phyloP scores from a whole-genome alignment of 2,329 filamentous ascomycete species.

The Fusarium albidum region DNA sequence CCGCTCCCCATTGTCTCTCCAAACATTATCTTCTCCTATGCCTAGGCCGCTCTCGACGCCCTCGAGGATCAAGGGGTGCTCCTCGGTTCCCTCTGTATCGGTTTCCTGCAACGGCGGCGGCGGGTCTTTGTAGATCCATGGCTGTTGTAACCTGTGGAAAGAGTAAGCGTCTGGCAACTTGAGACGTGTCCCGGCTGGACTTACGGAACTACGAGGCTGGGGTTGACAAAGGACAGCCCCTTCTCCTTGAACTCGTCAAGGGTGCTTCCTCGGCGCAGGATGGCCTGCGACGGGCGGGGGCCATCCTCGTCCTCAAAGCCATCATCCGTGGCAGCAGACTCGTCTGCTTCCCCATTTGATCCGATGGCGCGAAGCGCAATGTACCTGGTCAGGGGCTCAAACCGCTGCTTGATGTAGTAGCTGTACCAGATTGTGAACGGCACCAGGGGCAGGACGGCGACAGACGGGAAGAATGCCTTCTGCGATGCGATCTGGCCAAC shows the following conservation, averaged over 20 bases:
- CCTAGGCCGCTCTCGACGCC: constrained; percentile 48
- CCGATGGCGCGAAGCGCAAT: constrained; percentile 90
- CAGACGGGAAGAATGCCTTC: constrained; percentile 75
- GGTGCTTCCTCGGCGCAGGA: constrained; percentile 66
- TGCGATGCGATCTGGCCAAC: constrained; percentile 83
- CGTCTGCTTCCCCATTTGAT: constrained; percentile 55
- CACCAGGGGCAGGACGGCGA: constrained; percentile 79
- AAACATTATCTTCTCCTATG: constrained; percentile 51
- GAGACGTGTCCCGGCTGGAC: constrained; percentile 42
- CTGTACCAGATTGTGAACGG: constrained; percentile 88
- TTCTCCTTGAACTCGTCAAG: constrained; percentile 77
- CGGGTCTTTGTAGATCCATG: constrained; percentile 72
- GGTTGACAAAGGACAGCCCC: constrained; percentile 77
- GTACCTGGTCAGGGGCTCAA: constrained; percentile 88
- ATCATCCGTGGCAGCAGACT: constrained; percentile 48
- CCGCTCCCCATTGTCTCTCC: constrained; percentile 41
- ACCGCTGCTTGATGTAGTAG: constrained; percentile 81
- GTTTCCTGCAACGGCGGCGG: constrained; percentile 49
- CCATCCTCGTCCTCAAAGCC: constrained; percentile 49
- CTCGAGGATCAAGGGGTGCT: constrained; percentile 42
- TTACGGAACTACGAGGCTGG: constrained; percentile 74
- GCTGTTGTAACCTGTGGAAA: constrained; percentile 66
- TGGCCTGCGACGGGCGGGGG: constrained; percentile 48
- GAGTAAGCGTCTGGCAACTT: constrained; percentile 22
- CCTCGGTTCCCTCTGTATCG: constrained; percentile 40